These are phyloP conservation scores for Colletotrichum tofieldiae DNA, from an alignment of 2,329 filamentous ascomycete genomes.

Conservation along the genomic window DNA sequence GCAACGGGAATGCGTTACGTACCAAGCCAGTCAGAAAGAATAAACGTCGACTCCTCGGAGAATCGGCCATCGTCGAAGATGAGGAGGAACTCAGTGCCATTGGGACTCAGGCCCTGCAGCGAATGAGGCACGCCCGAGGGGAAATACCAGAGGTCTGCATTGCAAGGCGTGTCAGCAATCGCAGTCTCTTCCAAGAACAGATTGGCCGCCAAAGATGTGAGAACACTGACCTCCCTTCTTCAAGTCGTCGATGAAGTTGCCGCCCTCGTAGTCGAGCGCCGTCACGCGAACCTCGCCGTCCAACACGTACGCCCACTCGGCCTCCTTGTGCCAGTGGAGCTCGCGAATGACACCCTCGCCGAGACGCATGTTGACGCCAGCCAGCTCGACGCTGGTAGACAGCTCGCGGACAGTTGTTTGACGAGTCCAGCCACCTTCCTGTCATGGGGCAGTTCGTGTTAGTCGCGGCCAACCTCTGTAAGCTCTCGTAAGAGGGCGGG, in stretches of 20 bases:
- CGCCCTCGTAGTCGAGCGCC: slow-evolving; percentile 81
- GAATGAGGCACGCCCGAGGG: slow-evolving; percentile 84
- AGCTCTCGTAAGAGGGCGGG: not conserved
- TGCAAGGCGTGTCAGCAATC: not conserved
- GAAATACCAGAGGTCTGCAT: slow-evolving; percentile 83
- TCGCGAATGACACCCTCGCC: slow-evolving; percentile 82
- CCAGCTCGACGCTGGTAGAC: slow-evolving; percentile 77
- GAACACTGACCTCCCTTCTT: slow-evolving; percentile 67
- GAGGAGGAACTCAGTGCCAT: slow-evolving; percentile 55
- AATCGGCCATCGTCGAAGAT: slow-evolving; percentile 67
- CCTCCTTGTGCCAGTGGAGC: slow-evolving; percentile 86
- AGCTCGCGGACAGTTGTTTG: slow-evolving; percentile 80
- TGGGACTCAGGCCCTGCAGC: slow-evolving; percentile 61
- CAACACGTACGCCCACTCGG: slow-evolving; percentile 84
- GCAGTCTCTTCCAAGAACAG: no score
- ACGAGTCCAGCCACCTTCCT: slow-evolving; percentile 84
- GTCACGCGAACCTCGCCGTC: slow-evolving; percentile 81
- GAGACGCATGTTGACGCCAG: slow-evolving; percentile 85
- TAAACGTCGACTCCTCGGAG: slow-evolving; percentile 77
- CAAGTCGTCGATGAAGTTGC: slow-evolving; percentile 84
- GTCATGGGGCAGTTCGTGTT: not conserved
- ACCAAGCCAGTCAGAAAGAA: slow-evolving; percentile 82
- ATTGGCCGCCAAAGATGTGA: not conserved
- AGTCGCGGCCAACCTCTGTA: not conserved
- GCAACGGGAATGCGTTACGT: slow-evolving; percentile 45